Conservation (phyloP, 2,329 filamentous ascomycete genomes). For the Rhinocladiella mackenziei region DNA sequence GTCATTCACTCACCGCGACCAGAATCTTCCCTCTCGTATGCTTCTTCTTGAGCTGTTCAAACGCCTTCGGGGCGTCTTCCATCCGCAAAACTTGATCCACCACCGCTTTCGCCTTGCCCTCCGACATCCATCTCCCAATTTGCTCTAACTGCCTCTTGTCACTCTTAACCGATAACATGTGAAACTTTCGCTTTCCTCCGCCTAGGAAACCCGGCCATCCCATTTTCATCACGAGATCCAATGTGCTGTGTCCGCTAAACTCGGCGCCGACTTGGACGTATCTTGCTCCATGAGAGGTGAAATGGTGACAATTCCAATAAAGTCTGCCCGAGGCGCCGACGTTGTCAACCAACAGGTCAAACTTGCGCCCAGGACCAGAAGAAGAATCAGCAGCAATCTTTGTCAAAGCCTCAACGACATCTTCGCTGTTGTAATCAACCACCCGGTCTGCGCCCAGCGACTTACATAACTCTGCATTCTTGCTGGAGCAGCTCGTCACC, state of each 20-base stretch:
- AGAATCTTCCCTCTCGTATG: conserved; percentile 59
- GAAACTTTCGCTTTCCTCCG: conserved; percentile 44
- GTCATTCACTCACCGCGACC: conserved; percentile 32
- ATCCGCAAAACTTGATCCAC: conserved; percentile 54
- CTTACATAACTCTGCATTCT: conserved; percentile 55
- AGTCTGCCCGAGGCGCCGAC: conserved; percentile 50
- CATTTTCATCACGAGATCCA: conserved; percentile 36
- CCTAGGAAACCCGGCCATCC: conserved; percentile 48
- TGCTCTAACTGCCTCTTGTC: conserved; percentile 45
- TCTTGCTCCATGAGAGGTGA: conserved; percentile 46
- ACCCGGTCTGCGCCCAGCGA: conserved; percentile 61
- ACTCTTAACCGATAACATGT: conserved; percentile 36
- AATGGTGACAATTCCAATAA: conserved; percentile 52
- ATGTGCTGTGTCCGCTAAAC: not conserved
- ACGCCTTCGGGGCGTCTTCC: conserved; percentile 55
- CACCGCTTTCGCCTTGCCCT: conserved; percentile 56
- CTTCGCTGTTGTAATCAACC: conserved; percentile 54
- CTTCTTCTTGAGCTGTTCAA: conserved; percentile 55
- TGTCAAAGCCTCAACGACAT: conserved; percentile 48
- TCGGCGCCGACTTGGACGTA: conserved; percentile 52
- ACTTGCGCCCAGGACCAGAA: conserved; percentile 36
- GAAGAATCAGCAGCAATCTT: conserved; percentile 26
- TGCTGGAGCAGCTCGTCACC: conserved; percentile 54
- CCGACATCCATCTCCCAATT: conserved; percentile 53
- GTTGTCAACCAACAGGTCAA: conserved; percentile 56